These are phyloP conservation scores for Metarhizium humberi DNA, from an alignment of 2,329 filamentous ascomycete species.

Conservation along the genomic window DNA sequence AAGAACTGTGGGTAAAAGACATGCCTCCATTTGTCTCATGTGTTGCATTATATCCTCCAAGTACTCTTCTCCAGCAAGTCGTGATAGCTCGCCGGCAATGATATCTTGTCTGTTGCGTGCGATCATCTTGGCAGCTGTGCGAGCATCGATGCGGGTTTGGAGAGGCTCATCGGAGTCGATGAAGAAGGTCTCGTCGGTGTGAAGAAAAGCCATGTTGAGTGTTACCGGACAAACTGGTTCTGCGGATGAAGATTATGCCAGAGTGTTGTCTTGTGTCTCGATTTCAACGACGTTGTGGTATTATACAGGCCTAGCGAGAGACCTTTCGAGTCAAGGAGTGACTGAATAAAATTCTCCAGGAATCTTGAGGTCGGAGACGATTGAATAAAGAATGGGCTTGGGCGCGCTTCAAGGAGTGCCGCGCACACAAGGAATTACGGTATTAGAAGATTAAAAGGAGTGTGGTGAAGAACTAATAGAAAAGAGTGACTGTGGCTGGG, in stretches of 20 bases:
- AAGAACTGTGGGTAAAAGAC: slow-evolving; percentile 12
- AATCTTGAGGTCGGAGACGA: slow-evolving; percentile 35
- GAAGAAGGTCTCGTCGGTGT: slow-evolving; percentile 40
- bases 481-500: slow-evolving; percentile 51
- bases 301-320: slow-evolving; percentile 10
- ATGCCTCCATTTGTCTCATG: slow-evolving; percentile 88
- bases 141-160: slow-evolving; percentile 52
- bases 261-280: slow-evolving; percentile 9
- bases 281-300: slow-evolving; percentile 7
- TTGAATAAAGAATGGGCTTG: slow-evolving; percentile 28
- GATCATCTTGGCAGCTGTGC: slow-evolving; percentile 69
- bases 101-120: slow-evolving; percentile 78
- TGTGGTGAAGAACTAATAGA: slow-evolving; percentile 38
- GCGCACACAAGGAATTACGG: slow-evolving; percentile 34
- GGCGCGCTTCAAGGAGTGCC: slow-evolving; percentile 24
- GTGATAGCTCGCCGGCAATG: slow-evolving; percentile 82
- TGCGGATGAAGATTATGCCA: slow-evolving; percentile 6
- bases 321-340: slow-evolving; percentile 31
- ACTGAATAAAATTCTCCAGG: slow-evolving; percentile 40
- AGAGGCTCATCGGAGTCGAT: slow-evolving; percentile 44
- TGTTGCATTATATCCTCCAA: slow-evolving; percentile 89
- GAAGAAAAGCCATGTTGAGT: slow-evolving; percentile 37
- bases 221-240: slow-evolving; percentile 7
- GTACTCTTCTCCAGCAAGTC: slow-evolving; percentile 79
- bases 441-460: slow-evolving; percentile 51